phyloP scores from a whole-genome alignment of 805 yeast genomes.

The Pichia insulana region DNA sequence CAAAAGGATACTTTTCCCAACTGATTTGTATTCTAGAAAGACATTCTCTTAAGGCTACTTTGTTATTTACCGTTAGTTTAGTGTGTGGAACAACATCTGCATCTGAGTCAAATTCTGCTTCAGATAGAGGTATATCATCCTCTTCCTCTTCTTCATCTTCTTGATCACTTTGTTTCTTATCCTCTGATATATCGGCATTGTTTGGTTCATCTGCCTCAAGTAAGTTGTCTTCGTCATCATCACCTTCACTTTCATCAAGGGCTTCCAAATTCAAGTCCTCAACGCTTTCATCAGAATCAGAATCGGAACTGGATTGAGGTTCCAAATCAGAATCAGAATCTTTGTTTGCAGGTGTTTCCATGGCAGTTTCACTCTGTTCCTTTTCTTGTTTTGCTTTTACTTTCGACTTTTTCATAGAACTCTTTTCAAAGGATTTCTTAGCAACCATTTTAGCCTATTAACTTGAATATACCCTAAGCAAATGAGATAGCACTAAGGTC shows the following conservation, averaged over 20 bases:
- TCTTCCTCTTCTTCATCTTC: slow-evolving; percentile 60
- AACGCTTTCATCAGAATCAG: slow-evolving; percentile 20
- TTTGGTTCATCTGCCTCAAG: slow-evolving; percentile 25
- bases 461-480: too few species aligned
- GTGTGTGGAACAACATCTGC: slow-evolving; percentile 92
- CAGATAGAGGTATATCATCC: slow-evolving; percentile 81
- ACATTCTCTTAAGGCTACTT: slow-evolving; percentile 68
- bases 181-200: too few species aligned
- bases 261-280: slow-evolving; percentile 21
- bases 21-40: slow-evolving; percentile 60
- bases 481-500: too few species aligned
- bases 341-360: too few species aligned
- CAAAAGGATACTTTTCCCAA: slow-evolving; percentile 59
- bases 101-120: slow-evolving; percentile 87
- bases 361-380: slow-evolving; percentile 2
- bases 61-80: slow-evolving; percentile 80
- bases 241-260: slow-evolving; percentile 35
- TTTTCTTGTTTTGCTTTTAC: too few species aligned
- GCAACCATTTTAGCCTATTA: not conserved
- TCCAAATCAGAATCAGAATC: too few species aligned
- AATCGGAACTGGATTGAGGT: slow-evolving; percentile 28
- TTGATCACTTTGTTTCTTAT: too few species aligned
- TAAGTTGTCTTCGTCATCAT: slow-evolving; percentile 33
- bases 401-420: too few species aligned
- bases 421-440: slow-evolving; percentile 30